Conservation (phyloP, 1,139 yeast species). For the Arxiozyma telluris region DNA sequence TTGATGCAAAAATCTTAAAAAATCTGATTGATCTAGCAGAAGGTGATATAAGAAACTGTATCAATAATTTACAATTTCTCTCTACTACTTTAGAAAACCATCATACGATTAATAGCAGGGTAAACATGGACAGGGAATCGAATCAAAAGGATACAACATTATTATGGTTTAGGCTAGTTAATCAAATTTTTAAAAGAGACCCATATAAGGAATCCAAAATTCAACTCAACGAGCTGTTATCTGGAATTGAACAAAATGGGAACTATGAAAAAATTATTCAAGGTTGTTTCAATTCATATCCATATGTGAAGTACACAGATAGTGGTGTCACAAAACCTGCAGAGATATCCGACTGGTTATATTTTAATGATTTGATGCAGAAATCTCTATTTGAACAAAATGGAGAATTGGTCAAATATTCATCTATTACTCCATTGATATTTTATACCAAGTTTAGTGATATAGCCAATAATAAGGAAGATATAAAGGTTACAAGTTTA, state of each 20-base stretch:
- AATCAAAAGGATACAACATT: constrained; percentile 45
- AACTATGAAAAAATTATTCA: constrained; percentile 54
- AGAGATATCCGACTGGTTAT: constrained; percentile 67
- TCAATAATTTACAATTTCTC: constrained; percentile 70
- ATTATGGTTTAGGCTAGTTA: constrained; percentile 52
- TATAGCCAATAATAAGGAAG: constrained; percentile 36
- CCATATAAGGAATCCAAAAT: constrained; percentile 38
- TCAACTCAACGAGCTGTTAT: constrained; percentile 41
- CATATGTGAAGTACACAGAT: constrained; percentile 50
- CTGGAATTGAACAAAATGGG: constrained; percentile 40
- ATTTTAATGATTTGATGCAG: constrained; percentile 50
- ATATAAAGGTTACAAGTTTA: constrained; percentile 15
- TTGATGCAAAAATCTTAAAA: constrained; percentile 36
- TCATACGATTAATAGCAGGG: constrained; percentile 14
- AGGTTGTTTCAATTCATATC: constrained; percentile 67
- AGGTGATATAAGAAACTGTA: constrained; percentile 78
- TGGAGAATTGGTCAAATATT: constrained; percentile 48
- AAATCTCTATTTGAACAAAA: constrained; percentile 38
- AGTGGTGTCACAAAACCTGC: constrained; percentile 57
- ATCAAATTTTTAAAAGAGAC: constrained; percentile 45
- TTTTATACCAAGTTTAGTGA: constrained; percentile 62
- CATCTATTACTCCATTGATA: constrained; percentile 51
- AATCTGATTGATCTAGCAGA: constrained; percentile 64
- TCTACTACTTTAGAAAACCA: constrained; percentile 19
- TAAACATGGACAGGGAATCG: constrained; percentile 9